These are phyloP conservation scores for Coemansia sp. DNA, from an alignment of 192 early-diverging fungal genomes.

Conservation along the genomic window DNA sequence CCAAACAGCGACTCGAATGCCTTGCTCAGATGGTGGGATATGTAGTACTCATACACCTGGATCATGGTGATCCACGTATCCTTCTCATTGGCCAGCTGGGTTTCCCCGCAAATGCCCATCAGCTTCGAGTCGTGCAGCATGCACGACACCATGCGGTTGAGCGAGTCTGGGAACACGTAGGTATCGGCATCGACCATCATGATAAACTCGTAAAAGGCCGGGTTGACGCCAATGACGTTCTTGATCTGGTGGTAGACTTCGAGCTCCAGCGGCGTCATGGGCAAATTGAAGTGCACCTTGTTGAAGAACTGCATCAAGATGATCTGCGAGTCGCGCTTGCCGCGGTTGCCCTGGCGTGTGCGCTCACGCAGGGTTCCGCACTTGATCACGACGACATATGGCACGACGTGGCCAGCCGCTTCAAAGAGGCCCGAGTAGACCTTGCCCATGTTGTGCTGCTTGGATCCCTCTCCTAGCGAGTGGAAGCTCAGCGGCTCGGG, in stretches of 20 bases:
- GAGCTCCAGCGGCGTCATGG: slow-evolving; percentile 96
- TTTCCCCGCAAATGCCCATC: slow-evolving; percentile 97
- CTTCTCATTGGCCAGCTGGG: slow-evolving; percentile 90
- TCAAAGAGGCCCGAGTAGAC: slow-evolving; percentile 97
- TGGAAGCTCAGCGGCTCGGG: slow-evolving; percentile 85
- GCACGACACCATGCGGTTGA: slow-evolving; percentile 94
- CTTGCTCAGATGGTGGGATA: slow-evolving; percentile 95
- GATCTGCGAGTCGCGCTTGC: slow-evolving; percentile 99
- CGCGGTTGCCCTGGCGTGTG: slow-evolving; percentile 89
- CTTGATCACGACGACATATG: slow-evolving; percentile 94
- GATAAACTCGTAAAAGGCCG: slow-evolving; percentile 95
- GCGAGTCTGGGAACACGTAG: slow-evolving; percentile 85
- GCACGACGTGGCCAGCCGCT: slow-evolving; percentile 85
- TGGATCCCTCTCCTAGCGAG: slow-evolving; percentile 83
- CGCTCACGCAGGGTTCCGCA: slow-evolving; percentile 83
- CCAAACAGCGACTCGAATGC: slow-evolving; percentile 98
- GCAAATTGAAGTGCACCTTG: slow-evolving; percentile 89
- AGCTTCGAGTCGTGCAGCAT: slow-evolving; percentile 93
- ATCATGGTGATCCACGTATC: slow-evolving; percentile 98
- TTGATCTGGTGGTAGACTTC: slow-evolving; percentile 99
- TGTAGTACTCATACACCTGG: slow-evolving; percentile 99
- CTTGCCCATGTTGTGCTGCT: slow-evolving; percentile 96
- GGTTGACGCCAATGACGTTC: slow-evolving; percentile 98
- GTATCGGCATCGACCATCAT: slow-evolving; percentile 99
- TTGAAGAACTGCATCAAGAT: slow-evolving; percentile 97